Conservation (phyloP, 805 yeast genomes). For the Clavispora santaluciae region DNA sequence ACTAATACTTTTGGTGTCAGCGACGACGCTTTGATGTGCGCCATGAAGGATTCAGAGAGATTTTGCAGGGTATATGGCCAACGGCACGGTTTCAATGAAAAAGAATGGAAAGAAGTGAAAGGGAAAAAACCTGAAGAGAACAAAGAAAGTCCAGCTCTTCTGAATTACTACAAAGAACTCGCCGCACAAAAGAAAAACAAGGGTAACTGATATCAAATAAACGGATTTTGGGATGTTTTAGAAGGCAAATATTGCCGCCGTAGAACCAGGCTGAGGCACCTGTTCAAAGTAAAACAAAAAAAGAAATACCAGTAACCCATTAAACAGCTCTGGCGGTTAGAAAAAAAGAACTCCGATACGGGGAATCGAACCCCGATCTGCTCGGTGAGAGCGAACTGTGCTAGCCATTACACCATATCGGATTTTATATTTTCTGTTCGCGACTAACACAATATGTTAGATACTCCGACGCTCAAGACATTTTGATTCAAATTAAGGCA, state of each 20-base stretch:
- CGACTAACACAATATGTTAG: too few species aligned
- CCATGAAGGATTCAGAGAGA: background rate
- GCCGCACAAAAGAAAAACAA: background rate
- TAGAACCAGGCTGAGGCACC: too few species aligned
- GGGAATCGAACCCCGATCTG: conserved; percentile 20
- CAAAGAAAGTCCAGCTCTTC: background rate
- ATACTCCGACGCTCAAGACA: too few species aligned
- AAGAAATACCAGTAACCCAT: too few species aligned
- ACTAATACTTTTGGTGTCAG: background rate
- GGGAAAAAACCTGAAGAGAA: too few species aligned
- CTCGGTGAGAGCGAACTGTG: conserved; percentile 20
- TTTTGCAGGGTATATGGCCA: background rate
- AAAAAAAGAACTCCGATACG: conserved; percentile 13
- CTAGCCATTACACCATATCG: conserved; percentile 18
- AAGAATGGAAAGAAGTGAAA: background rate
- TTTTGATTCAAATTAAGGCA: too few species aligned
- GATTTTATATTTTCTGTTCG: conserved; percentile 3
- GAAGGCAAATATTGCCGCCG: background rate
- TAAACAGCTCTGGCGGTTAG: too few species aligned
- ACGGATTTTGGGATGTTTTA: background rate
- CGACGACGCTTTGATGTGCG: background rate
- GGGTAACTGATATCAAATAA: background rate
- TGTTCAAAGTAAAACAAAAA: too few species aligned
- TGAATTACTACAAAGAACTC: background rate
- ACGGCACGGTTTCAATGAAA: too few species aligned